phyloP scores from a whole-genome alignment of 2,329 filamentous ascomycete genomes.

The Magnaporthales sp. region DNA sequence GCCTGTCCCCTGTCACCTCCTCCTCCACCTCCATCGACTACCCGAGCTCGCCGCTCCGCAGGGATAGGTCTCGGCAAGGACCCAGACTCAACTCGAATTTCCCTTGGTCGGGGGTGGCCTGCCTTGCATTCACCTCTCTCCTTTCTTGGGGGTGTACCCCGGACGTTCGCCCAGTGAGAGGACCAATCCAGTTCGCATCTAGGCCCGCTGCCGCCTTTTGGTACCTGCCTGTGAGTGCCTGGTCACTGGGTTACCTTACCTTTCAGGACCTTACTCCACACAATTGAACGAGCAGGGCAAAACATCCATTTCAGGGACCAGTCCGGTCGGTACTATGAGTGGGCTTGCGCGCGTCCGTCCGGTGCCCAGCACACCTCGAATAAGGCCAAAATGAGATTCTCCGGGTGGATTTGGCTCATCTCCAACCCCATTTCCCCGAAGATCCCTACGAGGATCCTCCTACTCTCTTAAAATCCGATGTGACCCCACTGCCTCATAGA shows the following conservation, averaged over 20 bases:
- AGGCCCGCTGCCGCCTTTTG: neutral
- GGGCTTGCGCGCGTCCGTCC: neutral
- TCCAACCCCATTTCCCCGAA: neutral
- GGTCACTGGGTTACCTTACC: neutral
- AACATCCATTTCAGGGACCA: neutral
- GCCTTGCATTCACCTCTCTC: neutral
- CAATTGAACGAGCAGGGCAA: neutral
- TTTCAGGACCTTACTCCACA: neutral
- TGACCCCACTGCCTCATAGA: slow-evolving; percentile 1
- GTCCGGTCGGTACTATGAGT: neutral
- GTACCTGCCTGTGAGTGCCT: neutral
- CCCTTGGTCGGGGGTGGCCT: neutral
- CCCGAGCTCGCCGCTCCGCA: neutral
- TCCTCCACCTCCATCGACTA: neutral
- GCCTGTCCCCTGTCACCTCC: neutral
- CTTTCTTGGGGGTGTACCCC: neutral
- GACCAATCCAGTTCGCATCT: neutral
- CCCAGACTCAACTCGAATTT: neutral
- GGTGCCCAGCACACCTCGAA: neutral
- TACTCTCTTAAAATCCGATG: slow-evolving; percentile 3
- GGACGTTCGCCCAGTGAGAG: neutral
- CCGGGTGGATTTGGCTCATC: slow-evolving; percentile 4
- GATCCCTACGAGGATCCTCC: neutral
- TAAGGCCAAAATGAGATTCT: slow-evolving; percentile 4
- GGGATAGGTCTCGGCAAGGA: slow-evolving; percentile 1